phyloP scores from a whole-genome alignment of 148 eudicot genomes.

The Amaranthus palmeri region DNA sequence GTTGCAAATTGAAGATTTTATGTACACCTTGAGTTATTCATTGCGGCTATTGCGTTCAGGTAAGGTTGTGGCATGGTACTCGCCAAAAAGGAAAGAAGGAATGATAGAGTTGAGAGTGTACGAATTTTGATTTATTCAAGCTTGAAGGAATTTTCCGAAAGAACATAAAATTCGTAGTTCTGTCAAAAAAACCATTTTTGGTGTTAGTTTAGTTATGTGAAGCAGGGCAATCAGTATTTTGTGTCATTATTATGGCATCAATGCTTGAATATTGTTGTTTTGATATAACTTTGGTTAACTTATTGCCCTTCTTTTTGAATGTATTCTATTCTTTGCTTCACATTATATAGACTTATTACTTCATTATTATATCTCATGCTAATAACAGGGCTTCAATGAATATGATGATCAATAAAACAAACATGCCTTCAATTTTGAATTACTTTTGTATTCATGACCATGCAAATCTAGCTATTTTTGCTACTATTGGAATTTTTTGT shows the following conservation, averaged over 20 bases:
- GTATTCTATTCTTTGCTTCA: too few species aligned
- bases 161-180: not conserved
- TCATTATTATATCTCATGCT: too few species aligned
- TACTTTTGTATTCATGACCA: too few species aligned
- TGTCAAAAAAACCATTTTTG: not conserved
- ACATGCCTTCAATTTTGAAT: too few species aligned
- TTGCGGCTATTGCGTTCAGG: slow-evolving; percentile 54
- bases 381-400: too few species aligned
- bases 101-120: slow-evolving; percentile 72
- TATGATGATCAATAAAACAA: too few species aligned
- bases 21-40: slow-evolving; percentile 69
- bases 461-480: too few species aligned
- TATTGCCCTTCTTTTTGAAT: not conserved
- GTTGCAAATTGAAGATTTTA: slow-evolving; percentile 54
- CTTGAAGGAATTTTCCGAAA: not conserved
- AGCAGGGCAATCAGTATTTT: not conserved
- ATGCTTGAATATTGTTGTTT: not conserved
- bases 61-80: slow-evolving; percentile 85
- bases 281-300: not conserved
- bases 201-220: not conserved
- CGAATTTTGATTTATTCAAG: slow-evolving; percentile 38
- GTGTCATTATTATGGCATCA: not conserved
- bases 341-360: too few species aligned
- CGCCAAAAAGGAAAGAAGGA: slow-evolving; percentile 71
- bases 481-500: too few species aligned